Conservation (phyloP, 2,329 filamentous ascomycete genomes). For the Colletotrichum echinochloae region DNA sequence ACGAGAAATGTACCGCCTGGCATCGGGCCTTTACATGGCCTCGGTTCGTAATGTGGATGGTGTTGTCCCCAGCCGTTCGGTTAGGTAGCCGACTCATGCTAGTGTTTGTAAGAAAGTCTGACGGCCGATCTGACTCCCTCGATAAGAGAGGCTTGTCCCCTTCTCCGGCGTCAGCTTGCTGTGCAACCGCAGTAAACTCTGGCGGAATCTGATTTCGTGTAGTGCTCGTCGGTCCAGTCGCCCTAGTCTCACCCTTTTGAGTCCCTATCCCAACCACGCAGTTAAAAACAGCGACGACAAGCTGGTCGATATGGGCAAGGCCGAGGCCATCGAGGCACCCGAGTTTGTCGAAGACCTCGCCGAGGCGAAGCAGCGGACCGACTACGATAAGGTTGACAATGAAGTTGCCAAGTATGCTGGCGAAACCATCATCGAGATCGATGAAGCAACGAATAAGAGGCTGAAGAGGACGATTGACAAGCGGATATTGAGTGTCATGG, state of each 20-base stretch:
- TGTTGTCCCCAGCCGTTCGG: neutral
- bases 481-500: conserved; percentile 61
- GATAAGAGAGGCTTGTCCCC: neutral
- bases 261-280: neutral
- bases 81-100: neutral
- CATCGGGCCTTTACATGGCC: neutral
- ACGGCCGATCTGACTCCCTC: neutral
- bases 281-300: neutral
- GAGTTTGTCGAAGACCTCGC: conserved; percentile 17
- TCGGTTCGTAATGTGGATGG: neutral
- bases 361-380: conserved; percentile 26
- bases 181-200: neutral
- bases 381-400: conserved; percentile 27
- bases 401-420: conserved; percentile 33
- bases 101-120: too few species aligned
- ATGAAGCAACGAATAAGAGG: conserved; percentile 62
- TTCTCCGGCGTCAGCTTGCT: neutral
- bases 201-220: neutral
- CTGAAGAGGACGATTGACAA: conserved; percentile 63
- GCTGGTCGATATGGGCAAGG: conserved; percentile 5
- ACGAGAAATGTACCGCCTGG: neutral
- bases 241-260: neutral
- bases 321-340: neutral
- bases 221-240: neutral
- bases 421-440: conserved; percentile 54